Evolutionary conservation across 2,329 filamentous ascomycete species (phyloP).

Genomic region (Aureobasidium sp.): DNA sequence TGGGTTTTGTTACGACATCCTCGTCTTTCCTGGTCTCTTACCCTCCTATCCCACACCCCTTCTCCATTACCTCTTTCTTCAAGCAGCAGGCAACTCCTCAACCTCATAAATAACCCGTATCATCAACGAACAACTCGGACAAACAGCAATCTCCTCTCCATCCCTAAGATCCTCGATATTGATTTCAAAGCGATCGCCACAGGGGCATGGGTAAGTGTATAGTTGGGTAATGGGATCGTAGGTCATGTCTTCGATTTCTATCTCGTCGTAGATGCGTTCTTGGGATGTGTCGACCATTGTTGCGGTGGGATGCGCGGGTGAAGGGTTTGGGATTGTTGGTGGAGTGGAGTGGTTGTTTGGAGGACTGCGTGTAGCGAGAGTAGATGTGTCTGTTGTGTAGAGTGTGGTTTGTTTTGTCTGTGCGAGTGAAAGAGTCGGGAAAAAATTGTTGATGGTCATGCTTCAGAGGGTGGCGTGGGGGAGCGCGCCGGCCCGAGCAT

Average conservation of each 20-base stretch:
- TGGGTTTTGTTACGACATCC: too few relatives aligned
- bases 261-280: not conserved
- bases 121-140: constrained; percentile 95
- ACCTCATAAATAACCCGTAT: constrained; percentile 87
- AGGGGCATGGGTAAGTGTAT: constrained; percentile 95
- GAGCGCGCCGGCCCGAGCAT: not conserved
- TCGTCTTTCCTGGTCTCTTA: too few relatives aligned
- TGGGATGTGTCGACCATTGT: not conserved
- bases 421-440: not conserved
- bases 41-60: not conserved
- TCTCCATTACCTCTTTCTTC: constrained; percentile 21
- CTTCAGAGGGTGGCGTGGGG: not conserved
- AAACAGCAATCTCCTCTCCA: constrained; percentile 90
- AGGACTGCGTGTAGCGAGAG: not conserved
- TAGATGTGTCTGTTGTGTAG: not conserved
- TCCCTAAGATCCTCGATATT: constrained; percentile 76
- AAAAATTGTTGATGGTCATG: not conserved
- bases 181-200: constrained; percentile 94
- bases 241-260: constrained; percentile 64
- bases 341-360: not conserved
- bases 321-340: not conserved
- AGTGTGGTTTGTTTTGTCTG: not conserved
- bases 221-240: constrained; percentile 75
- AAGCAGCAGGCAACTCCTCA: constrained; percentile 42
- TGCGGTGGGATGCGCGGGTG: not conserved